These are phyloP conservation scores for Akanthomyces muscarius DNA, from an alignment of 2,329 filamentous ascomycete species.

Conservation along the genomic window DNA sequence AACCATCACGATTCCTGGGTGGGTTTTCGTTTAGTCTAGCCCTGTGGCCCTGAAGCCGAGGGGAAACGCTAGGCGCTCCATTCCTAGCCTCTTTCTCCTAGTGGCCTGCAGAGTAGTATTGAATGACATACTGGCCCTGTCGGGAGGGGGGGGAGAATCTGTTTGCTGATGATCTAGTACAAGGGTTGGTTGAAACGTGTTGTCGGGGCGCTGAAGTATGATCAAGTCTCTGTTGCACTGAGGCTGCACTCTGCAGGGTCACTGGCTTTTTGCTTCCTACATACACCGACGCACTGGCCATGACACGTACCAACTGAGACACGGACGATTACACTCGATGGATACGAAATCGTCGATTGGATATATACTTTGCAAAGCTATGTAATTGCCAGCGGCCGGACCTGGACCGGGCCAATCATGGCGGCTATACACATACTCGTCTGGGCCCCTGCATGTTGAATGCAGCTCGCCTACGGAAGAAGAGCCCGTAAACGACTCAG, in stretches of 20 bases:
- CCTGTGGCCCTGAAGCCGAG: not conserved
- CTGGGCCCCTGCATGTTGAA: not conserved
- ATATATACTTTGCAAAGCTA: not conserved
- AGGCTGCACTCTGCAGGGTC: too few relatives aligned
- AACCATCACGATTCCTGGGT: too few relatives aligned
- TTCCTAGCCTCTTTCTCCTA: not conserved
- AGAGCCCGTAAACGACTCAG: not conserved
- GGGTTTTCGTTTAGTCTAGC: not conserved
- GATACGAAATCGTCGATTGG: not conserved
- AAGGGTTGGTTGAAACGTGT: not conserved
- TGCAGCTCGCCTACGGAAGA: not conserved
- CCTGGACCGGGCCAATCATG: not conserved
- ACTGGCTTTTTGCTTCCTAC: not conserved
- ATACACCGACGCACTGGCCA: not conserved
- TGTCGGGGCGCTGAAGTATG: not conserved
- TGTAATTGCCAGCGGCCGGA: not conserved
- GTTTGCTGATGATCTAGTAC: not conserved
- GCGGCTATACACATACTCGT: not conserved
- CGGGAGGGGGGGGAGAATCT: not conserved
- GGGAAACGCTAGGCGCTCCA: not conserved
- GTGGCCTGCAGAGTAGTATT: not conserved
- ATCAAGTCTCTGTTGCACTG: too few relatives aligned
- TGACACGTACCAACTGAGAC: not conserved
- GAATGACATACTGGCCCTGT: not conserved
- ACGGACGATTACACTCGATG: not conserved